Conservation (phyloP, 176 grass and related monocot genomes). For the Pontederia crassipes region DNA sequence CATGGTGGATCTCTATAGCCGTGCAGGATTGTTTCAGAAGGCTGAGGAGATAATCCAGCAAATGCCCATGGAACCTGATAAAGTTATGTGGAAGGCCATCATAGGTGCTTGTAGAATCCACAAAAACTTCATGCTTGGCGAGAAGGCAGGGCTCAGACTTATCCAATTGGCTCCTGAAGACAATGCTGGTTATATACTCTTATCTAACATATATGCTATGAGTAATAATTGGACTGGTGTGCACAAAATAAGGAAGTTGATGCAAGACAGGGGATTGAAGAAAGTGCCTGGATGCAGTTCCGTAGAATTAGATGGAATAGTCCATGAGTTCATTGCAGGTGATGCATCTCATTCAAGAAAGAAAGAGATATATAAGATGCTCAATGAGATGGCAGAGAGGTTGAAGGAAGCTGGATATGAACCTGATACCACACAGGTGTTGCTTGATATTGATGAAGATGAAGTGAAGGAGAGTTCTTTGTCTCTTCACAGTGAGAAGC, state of each 20-base stretch:
- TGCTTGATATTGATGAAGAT: background rate
- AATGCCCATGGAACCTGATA: conserved; percentile 7
- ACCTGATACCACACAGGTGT: background rate
- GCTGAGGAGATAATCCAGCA: conserved; percentile 10
- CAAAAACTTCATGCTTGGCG: background rate
- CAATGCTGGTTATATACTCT: conserved; percentile 4
- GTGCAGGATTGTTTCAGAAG: conserved; percentile 37
- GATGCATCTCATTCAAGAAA: background rate
- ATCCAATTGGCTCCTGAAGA: conserved; percentile 2
- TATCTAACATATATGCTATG: conserved; percentile 10
- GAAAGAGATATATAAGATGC: background rate
- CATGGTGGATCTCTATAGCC: conserved; percentile 61
- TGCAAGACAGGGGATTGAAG: conserved; percentile 1
- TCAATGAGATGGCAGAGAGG: background rate
- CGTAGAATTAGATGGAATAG: background rate
- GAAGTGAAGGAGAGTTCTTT: background rate
- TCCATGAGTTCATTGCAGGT: background rate
- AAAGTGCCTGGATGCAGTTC: conserved; percentile 10
- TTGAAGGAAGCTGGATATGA: background rate
- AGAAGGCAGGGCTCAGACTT: conserved; percentile 9
- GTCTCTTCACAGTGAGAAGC: background rate
- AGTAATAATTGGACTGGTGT: conserved; percentile 7
- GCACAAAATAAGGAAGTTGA: conserved; percentile 3
- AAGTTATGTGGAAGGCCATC: conserved; percentile 8
- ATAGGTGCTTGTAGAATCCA: conserved; percentile 6